phyloP scores from a whole-genome alignment of 352 stramenopile genomes.

The Globisporangium sylvaticum region DNA sequence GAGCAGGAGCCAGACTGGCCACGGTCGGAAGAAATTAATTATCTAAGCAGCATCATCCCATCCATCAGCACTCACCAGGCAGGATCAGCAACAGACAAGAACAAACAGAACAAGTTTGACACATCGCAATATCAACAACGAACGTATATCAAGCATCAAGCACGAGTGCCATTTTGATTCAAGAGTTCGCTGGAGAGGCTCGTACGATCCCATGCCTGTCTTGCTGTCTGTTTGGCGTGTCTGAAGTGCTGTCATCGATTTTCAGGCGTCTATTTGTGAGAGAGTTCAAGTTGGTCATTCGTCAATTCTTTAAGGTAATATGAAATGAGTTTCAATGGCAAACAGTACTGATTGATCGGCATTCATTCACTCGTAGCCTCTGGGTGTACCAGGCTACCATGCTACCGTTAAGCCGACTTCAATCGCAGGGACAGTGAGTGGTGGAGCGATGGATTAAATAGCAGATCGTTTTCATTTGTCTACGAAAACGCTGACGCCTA shows the following conservation, averaged over 20 bases:
- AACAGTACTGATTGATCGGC: background rate
- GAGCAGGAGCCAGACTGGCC: background rate
- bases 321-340: background rate
- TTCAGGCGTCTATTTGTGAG: conserved; percentile 3
- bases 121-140: background rate
- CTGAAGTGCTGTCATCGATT: background rate
- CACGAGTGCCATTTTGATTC: background rate
- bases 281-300: background rate
- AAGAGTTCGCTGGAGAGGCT: background rate
- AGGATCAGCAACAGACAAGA: background rate
- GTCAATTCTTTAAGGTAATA: background rate
- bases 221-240: background rate
- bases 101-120: conserved; percentile 2
- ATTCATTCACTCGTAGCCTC: too few relatives aligned
- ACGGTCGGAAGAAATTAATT: conserved; percentile 6
- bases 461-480: too few relatives aligned
- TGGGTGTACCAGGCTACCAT: too few relatives aligned
- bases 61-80: background rate
- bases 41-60: conserved; percentile 3
- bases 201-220: background rate
- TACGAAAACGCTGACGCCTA: too few relatives aligned
- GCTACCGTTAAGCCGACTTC: too few relatives aligned
- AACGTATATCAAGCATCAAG: conserved; percentile 1
- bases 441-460: too few relatives aligned
- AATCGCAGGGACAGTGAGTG: too few relatives aligned